Percentiles rank a stretch among this genome's conserved stretches.
Evolutionary conservation across 2,329 filamentous ascomycete genomes (phyloP).

Genomic region (Exophiala bonariae): DNA sequence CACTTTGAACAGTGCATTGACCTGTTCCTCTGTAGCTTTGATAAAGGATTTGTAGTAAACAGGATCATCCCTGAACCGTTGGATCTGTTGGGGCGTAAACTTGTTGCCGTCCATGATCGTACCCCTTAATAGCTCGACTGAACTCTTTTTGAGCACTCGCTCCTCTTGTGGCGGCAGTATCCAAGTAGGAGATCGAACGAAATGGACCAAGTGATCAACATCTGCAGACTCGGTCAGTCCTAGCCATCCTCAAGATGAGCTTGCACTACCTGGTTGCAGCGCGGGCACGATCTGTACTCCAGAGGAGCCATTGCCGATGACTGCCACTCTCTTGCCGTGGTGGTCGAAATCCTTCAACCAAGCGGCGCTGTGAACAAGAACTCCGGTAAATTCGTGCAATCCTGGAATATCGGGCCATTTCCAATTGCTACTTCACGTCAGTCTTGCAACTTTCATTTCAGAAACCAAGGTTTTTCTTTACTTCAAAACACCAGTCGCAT

Average conservation of each 20-base stretch:
- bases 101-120: slow-evolving; percentile 1
- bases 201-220: slow-evolving; percentile 30
- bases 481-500: slow-evolving; percentile 43
- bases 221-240: slow-evolving; percentile 6
- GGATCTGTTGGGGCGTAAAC: slow-evolving; percentile 27
- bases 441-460: slow-evolving; percentile 34
- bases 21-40: slow-evolving; percentile 39
- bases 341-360: slow-evolving; percentile 48
- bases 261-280: slow-evolving; percentile 41
- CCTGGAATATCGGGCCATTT: slow-evolving; percentile 28
- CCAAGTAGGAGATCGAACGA: slow-evolving; percentile 33
- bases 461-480: slow-evolving; percentile 35
- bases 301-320: slow-evolving; percentile 45
- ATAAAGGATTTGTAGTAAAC: slow-evolving; percentile 25
- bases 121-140: slow-evolving; percentile 43
- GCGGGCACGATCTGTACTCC: slow-evolving; percentile 46
- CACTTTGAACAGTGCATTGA: slow-evolving; percentile 46
- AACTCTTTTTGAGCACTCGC: slow-evolving; percentile 46
- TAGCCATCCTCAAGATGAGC: background rate
- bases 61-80: slow-evolving; percentile 31
- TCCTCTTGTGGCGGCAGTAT: slow-evolving; percentile 41
- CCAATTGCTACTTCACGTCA: slow-evolving; percentile 27
- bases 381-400: slow-evolving; percentile 34
- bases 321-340: slow-evolving; percentile 40
- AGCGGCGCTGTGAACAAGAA: slow-evolving; percentile 32